Conservation (phyloP, 768 basidiomycete genomes). For the Rhodotorula graminis region DNA sequence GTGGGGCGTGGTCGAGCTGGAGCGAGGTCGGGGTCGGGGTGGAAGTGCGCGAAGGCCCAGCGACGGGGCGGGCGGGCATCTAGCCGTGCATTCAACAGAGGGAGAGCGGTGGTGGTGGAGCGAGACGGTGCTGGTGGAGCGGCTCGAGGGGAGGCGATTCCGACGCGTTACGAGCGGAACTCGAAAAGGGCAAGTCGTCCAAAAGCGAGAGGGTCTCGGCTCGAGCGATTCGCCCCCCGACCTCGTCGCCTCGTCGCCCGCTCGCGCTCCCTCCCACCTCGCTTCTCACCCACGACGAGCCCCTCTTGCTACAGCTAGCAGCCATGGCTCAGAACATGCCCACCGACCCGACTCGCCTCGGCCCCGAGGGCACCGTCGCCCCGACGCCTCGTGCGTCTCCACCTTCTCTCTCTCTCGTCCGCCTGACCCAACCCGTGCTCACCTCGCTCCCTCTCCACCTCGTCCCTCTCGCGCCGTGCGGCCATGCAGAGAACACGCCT, state of each 20-base stretch:
- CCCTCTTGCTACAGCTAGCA: no score
- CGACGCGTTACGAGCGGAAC: no score
- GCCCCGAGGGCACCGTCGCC: constrained; percentile 29
- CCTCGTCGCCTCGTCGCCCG: background rate
- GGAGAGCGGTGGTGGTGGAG: no score
- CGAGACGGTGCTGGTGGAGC: no score
- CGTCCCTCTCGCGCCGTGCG: no score
- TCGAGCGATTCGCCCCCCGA: no score
- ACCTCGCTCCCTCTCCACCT: background rate
- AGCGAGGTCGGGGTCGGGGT: background rate
- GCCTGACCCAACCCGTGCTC: background rate
- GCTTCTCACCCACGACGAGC: background rate
- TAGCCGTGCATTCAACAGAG: background rate
- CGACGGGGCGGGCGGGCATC: background rate
- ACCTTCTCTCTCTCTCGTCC: background rate
- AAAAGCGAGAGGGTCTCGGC: no score
- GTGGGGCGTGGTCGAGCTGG: background rate
- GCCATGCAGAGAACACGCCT: constrained; percentile 31
- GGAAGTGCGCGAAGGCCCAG: background rate
- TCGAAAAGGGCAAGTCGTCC: no score
- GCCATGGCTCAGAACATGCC: constrained; percentile 33
- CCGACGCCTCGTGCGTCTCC: constrained; percentile 20
- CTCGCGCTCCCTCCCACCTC: background rate
- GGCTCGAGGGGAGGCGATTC: no score
- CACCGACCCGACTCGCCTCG: constrained; percentile 25